phyloP scores from a whole-genome alignment of 176 grass and related monocot species.

The Rhipidocladum racemiflorum region DNA sequence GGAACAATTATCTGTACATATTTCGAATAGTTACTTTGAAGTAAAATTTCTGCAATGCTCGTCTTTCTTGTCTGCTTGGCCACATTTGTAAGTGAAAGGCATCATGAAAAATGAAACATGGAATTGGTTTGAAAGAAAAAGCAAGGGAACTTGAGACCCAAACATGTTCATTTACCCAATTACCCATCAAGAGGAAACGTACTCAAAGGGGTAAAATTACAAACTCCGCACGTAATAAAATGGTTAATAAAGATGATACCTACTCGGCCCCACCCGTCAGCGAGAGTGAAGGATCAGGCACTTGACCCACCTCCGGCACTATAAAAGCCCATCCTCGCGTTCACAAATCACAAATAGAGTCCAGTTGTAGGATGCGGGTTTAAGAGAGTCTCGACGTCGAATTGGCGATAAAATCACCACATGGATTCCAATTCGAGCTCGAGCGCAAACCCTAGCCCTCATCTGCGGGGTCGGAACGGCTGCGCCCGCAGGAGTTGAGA shows the following conservation, averaged over 20 bases:
- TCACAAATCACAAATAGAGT: neutral
- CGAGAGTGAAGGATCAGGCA: neutral
- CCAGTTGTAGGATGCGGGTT: neutral
- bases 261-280: neutral
- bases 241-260: neutral
- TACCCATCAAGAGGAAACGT: neutral
- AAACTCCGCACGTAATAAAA: neutral
- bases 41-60: neutral
- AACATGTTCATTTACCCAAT: neutral
- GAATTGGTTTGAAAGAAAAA: neutral
- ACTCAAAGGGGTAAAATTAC: neutral
- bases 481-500: neutral
- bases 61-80: neutral
- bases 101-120: neutral
- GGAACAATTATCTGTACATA: neutral
- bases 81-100: neutral
- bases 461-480: neutral
- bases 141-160: neutral
- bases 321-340: neutral
- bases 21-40: neutral
- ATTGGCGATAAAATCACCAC: neutral
- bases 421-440: neutral
- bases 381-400: neutral
- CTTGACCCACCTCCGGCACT: neutral
- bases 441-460: neutral